phyloP scores from a whole-genome alignment of 345 rosid genomes.

The Lenwebbia sp. region DNA sequence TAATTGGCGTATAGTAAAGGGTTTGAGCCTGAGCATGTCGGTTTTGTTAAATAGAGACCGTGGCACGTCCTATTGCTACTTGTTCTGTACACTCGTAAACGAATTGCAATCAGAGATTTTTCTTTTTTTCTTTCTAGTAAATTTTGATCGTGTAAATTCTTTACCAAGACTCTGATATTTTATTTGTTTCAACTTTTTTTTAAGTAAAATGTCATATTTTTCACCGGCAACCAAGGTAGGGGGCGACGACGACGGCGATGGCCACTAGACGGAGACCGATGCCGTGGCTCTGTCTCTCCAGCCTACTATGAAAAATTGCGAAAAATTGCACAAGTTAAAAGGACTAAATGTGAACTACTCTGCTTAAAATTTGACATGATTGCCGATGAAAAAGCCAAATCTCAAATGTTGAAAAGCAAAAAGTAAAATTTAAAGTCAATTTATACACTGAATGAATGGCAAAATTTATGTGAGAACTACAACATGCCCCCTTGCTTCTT shows the following conservation, averaged over 20 bases:
- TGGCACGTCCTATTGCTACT: not conserved
- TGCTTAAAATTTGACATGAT: not conserved
- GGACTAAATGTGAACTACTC: not conserved
- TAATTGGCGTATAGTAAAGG: not conserved
- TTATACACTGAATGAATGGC: not conserved
- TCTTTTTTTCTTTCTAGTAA: not conserved
- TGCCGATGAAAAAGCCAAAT: not conserved
- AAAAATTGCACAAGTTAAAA: not conserved
- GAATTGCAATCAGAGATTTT: not conserved
- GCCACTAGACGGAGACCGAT: not conserved
- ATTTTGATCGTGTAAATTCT: not conserved
- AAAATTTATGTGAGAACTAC: not conserved
- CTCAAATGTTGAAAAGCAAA: not conserved
- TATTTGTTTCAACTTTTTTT: not conserved
- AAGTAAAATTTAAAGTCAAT: not conserved
- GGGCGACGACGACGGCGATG: not conserved
- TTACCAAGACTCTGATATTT: not conserved
- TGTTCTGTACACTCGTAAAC: not conserved
- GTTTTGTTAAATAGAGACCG: not conserved
- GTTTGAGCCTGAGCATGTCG: not conserved
- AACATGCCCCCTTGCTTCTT: not conserved
- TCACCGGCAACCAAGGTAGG: too few relatives aligned
- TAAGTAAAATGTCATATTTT: not conserved
- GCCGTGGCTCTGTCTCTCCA: not conserved
- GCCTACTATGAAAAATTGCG: too few relatives aligned